These are phyloP conservation scores for Avena eriantha DNA, from an alignment of 176 grass and related monocot genomes.

Conservation along the genomic window DNA sequence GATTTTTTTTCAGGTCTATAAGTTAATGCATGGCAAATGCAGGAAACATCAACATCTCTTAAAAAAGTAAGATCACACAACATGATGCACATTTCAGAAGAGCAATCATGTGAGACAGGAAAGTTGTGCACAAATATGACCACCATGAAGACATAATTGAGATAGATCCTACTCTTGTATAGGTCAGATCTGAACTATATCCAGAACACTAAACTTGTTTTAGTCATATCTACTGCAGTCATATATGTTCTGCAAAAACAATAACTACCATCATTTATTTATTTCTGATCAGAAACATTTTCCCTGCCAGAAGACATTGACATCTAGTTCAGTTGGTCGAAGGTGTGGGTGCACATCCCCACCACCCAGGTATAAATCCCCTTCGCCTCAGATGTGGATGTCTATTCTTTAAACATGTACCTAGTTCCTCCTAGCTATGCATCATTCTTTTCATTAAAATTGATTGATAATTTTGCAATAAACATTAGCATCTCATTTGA, in stretches of 20 bases:
- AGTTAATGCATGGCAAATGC: constrained; percentile 30
- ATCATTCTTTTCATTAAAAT: not conserved
- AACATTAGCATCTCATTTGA: constrained; percentile 5
- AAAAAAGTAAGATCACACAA: constrained; percentile 29
- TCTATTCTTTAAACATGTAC: not conserved
- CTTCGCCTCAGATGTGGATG: not conserved
- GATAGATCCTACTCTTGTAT: constrained; percentile 38
- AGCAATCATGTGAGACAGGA: constrained; percentile 39
- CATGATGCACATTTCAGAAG: constrained; percentile 41
- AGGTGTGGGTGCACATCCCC: not conserved
- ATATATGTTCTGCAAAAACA: not conserved
- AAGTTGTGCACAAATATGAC: constrained; percentile 38
- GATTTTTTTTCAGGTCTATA: constrained; percentile 32
- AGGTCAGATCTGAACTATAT: constrained; percentile 24
- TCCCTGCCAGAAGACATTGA: not conserved
- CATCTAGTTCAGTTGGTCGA: not conserved
- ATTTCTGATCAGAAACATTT: not conserved
- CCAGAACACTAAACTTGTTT: constrained; percentile 30
- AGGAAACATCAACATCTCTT: constrained; percentile 41
- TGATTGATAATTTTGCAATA: constrained; percentile 25
- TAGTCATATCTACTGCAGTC: constrained; percentile 37
- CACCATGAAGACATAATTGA: constrained; percentile 48
- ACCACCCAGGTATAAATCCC: not conserved
- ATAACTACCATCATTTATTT: not conserved
- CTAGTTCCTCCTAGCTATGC: not conserved